A percentile compares a stretch with the other conserved stretches of the same genome.
Evolutionary conservation across 1,139 yeast species (phyloP).

Genomic region (Taphrina confusa): DNA sequence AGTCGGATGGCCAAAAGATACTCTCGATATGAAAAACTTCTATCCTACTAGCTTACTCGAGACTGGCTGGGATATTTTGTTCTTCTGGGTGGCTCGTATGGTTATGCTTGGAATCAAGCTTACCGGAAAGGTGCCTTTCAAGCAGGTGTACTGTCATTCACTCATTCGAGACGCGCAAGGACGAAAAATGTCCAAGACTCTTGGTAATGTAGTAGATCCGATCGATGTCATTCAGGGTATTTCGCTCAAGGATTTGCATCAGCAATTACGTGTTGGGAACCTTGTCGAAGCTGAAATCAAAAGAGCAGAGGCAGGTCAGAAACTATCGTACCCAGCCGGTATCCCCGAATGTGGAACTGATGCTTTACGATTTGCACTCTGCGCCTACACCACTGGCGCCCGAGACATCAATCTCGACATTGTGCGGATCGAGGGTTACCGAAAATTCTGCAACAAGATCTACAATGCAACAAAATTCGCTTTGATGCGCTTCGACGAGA

Average conservation of each 20-base stretch:
- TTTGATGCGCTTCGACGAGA: constrained; percentile 86
- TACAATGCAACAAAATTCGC: constrained; percentile 98
- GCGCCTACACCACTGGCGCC: constrained; percentile 99
- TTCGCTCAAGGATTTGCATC: constrained; percentile 73
- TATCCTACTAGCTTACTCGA: constrained; percentile 92
- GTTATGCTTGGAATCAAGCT: constrained; percentile 84
- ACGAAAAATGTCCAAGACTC: constrained; percentile 95
- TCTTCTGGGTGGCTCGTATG: constrained; percentile 99
- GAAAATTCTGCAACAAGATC: constrained; percentile 98
- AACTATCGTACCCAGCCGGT: constrained; percentile 88
- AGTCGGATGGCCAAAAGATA: constrained; percentile 86
- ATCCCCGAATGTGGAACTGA: constrained; percentile 99
- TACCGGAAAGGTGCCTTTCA: constrained; percentile 89
- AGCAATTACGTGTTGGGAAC: constrained; percentile 75
- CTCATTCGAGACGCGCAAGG: constrained; percentile 99
- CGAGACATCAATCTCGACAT: constrained; percentile 96
- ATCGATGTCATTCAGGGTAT: constrained; percentile 90
- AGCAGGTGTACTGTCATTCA: constrained; percentile 96
- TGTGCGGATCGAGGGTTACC: constrained; percentile 95
- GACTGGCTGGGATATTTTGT: constrained; percentile 98
- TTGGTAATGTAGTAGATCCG: constrained; percentile 96
- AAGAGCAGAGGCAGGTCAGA: constrained; percentile 87
- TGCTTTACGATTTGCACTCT: constrained; percentile 94
- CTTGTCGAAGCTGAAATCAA: constrained; percentile 85
- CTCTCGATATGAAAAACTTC: constrained; percentile 72